Percentiles rank a stretch among this genome's conserved stretches.
phyloP scores from a whole-genome alignment of 129 eudicot species.

The carrot (Daucus carota) region DH1_v3.0 NC_030389.2:31097501-31098000 shows the following conservation, averaged over 20 bases:
- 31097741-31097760: not conserved
- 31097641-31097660: not conserved
- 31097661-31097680: not conserved
- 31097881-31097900: not conserved
- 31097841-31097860: not conserved
- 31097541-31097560: not conserved
- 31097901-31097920: not conserved
- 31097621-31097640: not conserved
- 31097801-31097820: not conserved
- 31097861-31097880: not conserved
- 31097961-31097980: too few relatives aligned
- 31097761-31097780: not conserved
- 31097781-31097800: not conserved
- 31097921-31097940: not conserved
- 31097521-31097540: not conserved
- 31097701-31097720: slow-evolving; percentile 2
- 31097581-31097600: not conserved
- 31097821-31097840: not conserved
- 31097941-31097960: too few relatives aligned
- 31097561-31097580: not conserved
- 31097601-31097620: not conserved
- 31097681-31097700: slow-evolving; percentile 1
- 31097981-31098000: too few relatives aligned
- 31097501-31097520: too few relatives aligned
- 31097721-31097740: not conserved